Percentiles rank a stretch among this genome's conserved stretches.
Conservation (phyloP, 495 filamentous ascomycete genomes). For the Filosporella fistucella region DNA sequence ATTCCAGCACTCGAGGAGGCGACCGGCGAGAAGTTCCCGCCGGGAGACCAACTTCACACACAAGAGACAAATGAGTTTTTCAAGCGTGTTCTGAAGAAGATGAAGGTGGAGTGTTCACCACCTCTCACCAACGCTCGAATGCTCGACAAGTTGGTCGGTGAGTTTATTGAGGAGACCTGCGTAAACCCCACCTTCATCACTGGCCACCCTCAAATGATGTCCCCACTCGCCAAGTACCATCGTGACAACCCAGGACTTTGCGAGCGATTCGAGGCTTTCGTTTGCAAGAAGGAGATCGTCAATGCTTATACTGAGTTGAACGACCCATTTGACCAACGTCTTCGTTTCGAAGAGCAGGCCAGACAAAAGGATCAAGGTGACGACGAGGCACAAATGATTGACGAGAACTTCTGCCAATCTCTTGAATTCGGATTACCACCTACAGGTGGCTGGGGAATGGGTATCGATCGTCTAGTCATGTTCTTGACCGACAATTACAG, state of each 20-base stretch:
- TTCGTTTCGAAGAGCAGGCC: conserved; percentile 95
- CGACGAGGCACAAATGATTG: conserved; percentile 92
- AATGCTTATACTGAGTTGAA: conserved; percentile 99
- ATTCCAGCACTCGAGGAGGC: conserved; percentile 89
- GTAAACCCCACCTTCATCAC: conserved; percentile 96
- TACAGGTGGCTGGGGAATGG: conserved; percentile 95
- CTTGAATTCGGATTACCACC: conserved; percentile 83
- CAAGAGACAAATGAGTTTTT: conserved; percentile 84
- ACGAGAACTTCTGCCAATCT: conserved; percentile 85
- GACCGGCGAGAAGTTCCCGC: conserved; percentile 89
- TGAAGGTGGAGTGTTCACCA: conserved; percentile 82
- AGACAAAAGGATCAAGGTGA: conserved; percentile 94
- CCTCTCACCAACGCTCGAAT: conserved; percentile 94
- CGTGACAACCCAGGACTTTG: conserved; percentile 77
- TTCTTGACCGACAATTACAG: conserved; percentile 93
- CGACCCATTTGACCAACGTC: conserved; percentile 89
- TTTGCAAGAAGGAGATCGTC: conserved; percentile 93
- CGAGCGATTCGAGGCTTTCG: conserved; percentile 96
- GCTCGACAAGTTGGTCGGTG: conserved; percentile 94
- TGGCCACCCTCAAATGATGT: conserved; percentile 96
- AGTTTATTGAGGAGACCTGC: conserved; percentile 92
- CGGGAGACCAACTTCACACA: conserved; percentile 84
- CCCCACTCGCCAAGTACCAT: conserved; percentile 93
- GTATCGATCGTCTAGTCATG: conserved; percentile 91
- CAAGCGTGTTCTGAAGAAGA: conserved; percentile 77